phyloP scores from a whole-genome alignment of 2,329 filamentous ascomycete species.

The Lasiodiplodia sp. region DNA sequence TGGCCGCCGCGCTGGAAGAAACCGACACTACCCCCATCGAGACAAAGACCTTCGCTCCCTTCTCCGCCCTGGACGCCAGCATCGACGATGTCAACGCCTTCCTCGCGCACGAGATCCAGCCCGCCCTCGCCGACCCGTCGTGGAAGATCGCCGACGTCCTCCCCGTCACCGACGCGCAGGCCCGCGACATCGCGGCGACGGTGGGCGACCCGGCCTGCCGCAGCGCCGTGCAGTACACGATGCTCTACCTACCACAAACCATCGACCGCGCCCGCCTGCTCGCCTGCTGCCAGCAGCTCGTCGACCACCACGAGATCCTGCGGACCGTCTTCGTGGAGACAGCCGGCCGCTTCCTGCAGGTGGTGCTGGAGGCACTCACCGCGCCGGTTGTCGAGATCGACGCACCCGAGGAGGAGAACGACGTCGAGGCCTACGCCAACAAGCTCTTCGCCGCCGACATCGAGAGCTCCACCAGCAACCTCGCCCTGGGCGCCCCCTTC shows the following conservation, averaged over 20 bases:
- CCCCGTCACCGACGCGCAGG: conserved; percentile 66
- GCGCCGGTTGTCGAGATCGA: conserved; percentile 54
- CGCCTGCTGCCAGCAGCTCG: conserved; percentile 61
- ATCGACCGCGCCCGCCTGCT: conserved; percentile 60
- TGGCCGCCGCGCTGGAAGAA: conserved; percentile 60
- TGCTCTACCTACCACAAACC: conserved; percentile 65
- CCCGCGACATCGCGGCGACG: conserved; percentile 66
- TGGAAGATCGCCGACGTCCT: conserved; percentile 64
- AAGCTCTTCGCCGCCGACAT: conserved; percentile 65
- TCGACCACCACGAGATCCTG: conserved; percentile 68
- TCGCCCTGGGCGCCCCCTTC: conserved; percentile 67
- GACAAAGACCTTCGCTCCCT: conserved; percentile 52
- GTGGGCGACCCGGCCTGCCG: conserved; percentile 61
- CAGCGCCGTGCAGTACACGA: conserved; percentile 69
- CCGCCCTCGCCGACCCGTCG: conserved; percentile 59
- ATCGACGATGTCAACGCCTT: conserved; percentile 52
- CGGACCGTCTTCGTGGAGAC: conserved; percentile 73
- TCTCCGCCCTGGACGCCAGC: conserved; percentile 56
- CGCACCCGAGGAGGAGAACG: conserved; percentile 52
- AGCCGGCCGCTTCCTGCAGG: conserved; percentile 61
- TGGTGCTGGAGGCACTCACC: conserved; percentile 64
- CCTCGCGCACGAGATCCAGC: conserved; percentile 57
- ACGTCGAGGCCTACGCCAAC: conserved; percentile 60
- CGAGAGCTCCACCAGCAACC: conserved; percentile 48
- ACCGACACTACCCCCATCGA: conserved; percentile 35